Conservation (phyloP, 129 eudicot genomes). For the Ambrosia trifida region DNA sequence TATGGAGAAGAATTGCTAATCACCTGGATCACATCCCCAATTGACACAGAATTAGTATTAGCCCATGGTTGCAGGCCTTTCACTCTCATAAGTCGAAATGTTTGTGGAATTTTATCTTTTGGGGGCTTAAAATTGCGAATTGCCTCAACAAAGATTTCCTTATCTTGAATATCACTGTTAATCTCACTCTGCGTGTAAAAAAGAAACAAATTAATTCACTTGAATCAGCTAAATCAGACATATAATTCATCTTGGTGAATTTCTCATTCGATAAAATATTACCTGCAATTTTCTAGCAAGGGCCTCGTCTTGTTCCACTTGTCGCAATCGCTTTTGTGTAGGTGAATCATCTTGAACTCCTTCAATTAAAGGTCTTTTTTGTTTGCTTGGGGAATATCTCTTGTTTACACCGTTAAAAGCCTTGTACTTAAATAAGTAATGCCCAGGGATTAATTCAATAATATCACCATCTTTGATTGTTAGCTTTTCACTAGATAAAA, state of each 20-base stretch:
- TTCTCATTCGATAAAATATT: constrained; percentile 4
- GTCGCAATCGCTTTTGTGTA: constrained; percentile 44
- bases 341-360: constrained; percentile 29
- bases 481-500: constrained; percentile 56
- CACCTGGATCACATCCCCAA: constrained; percentile 86
- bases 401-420: constrained; percentile 19
- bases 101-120: constrained; percentile 54
- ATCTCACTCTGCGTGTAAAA: constrained; percentile 34
- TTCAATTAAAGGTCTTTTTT: constrained; percentile 44
- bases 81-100: constrained; percentile 84
- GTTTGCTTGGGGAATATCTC: constrained; percentile 28
- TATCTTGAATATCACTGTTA: constrained; percentile 29
- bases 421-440: constrained; percentile 63
- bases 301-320: constrained; percentile 53
- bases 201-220: background rate
- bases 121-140: constrained; percentile 51
- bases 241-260: constrained; percentile 5
- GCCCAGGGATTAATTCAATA: constrained; percentile 90
- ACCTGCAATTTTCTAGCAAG: constrained; percentile 51
- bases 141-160: constrained; percentile 42
- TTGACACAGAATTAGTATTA: constrained; percentile 79
- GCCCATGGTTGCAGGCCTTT: constrained; percentile 87
- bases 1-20: constrained; percentile 6
- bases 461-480: constrained; percentile 64
- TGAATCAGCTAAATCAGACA: constrained; percentile 11